Base-by-base conservation (phyloP, 495 filamentous ascomycete genomes). In the Tuber umbilicatum region DNA sequence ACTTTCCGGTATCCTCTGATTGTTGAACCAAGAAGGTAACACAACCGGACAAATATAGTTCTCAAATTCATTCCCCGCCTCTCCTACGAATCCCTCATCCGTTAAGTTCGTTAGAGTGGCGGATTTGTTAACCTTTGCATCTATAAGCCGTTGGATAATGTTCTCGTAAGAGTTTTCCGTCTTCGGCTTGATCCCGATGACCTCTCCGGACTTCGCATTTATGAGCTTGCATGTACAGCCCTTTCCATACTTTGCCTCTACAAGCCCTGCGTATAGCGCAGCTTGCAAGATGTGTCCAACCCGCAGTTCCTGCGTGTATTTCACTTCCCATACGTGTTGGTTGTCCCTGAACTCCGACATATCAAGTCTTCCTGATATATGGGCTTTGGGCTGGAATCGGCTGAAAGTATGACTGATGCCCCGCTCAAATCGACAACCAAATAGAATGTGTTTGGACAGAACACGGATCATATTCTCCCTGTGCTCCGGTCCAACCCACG, bases 271-370 rank as follows among this genome's bases (percentile, higher is more conserved):
- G 27, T 75, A 75, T n/a, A 73, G 7, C 7, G 74, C 74, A 27
- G 42, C 5, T 60, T 75, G 74, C 19, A 75, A 21, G 23, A 73
- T 23, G 39, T 73, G 27, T 31, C 73, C 70, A 21, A 27, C 35
- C 6, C 31, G n/a, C 5, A 75, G 41, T 12, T 39, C 27, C 31
- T 21, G 40, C 35, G 37, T 9, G 7, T 41, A 73, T 47, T 75
- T 75, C 35, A 75, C 41, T 50, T 75, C 74, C 41, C 35, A 73
- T 21, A 75, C 31, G 27, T 0, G 19, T n/a, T 74, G 71, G 7
- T 69, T 23, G 2, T 38, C 37, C n/a, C n/a, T n/a, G 21, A 71
- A 16, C 21, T 39, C 41, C 12, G 31, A 39, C 27, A n/a, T 27
- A 43, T 70, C 69, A 19, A 43, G 35, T 23, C 21, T 19, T 70